Percentiles rank a stretch among this genome's conserved stretches.
These are phyloP conservation scores for Lepidium didymum DNA, from an alignment of 345 rosid species.

Conservation along the genomic window DNA sequence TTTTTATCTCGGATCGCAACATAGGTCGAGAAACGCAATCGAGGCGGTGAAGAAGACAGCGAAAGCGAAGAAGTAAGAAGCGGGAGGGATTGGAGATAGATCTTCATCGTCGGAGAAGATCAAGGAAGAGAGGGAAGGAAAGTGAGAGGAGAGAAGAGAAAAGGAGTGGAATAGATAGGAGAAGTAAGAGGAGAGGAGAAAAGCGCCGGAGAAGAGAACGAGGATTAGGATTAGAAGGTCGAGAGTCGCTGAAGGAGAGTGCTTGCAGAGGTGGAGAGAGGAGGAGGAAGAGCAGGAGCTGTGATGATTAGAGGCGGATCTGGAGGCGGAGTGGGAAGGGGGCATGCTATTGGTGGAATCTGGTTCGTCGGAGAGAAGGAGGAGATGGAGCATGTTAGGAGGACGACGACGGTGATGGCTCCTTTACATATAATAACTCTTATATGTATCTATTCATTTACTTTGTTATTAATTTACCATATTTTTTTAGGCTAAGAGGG, in stretches of 20 bases:
- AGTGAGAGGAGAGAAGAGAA: constrained; percentile 57
- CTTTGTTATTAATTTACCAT: background rate
- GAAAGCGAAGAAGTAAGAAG: constrained; percentile 59
- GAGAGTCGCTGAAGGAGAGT: constrained; percentile 84
- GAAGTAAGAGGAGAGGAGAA: constrained; percentile 74
- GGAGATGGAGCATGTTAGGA: constrained; percentile 52
- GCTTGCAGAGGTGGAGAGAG: constrained; percentile 49
- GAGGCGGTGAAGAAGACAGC: constrained; percentile 39
- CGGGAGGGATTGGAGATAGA: constrained; percentile 29
- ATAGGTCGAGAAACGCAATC: constrained; percentile 40
- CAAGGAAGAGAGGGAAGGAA: constrained; percentile 32
- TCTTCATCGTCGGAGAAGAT: constrained; percentile 24
- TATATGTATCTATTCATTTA: constrained; percentile 12
- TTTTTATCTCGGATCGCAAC: constrained; percentile 56
- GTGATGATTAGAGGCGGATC: constrained; percentile 19
- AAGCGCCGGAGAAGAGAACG: constrained; percentile 72
- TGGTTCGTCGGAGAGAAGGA: constrained; percentile 31
- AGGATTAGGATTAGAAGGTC: constrained; percentile 76
- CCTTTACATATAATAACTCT: constrained; percentile 6
- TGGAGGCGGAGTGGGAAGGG: constrained; percentile 22
- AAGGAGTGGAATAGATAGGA: constrained; percentile 76
- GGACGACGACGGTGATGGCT: constrained; percentile 19
- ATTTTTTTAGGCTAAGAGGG: background rate
- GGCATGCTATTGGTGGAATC: constrained; percentile 29
- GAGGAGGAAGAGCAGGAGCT: background rate